Base-by-base conservation (phyloP, 257 asterid species). In the Solanum etuberosum region DNA sequence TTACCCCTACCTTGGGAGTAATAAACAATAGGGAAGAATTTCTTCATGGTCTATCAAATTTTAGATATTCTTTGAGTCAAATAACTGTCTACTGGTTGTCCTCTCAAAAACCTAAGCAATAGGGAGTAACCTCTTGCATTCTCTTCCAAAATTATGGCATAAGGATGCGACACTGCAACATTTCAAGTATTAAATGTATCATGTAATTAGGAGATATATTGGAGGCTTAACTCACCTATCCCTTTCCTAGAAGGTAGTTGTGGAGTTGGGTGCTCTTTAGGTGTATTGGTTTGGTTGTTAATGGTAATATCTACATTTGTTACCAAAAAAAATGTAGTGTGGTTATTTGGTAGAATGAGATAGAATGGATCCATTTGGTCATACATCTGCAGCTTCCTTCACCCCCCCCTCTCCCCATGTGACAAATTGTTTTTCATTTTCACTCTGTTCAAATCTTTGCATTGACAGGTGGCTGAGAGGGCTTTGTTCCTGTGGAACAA, bases 401-500 rank as follows among this genome's bases (percentile, higher is more conserved):
- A 25, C 43, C 65, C n/a, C 3, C 23, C 61, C 21, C 6, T 20
- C 43, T 43, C 20, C 46, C 25, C 23, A 7, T 15, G 23, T 23
- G 48, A 54, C 40, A 29, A 63, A 9, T 74, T 76, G 65, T 57
- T 82, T 85, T 88, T 85, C 87, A 86, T 31, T 84, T 67, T 87
- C 86, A 74, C 32, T 42, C 54, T 90, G 68, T 85, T 85, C 29
- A 57, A 81, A 46, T 72, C 73, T 89, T 54, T 83, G 88, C 83
- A 73, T 76, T 84, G 68, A 37, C 95, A 96, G 98, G 98, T 96
- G 74, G 98, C 98, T 4, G 98, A 96, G 91, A 90, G 98, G 91
- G 98, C 98, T 82, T 94, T 96, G 89, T 94, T 96, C 90, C 85
- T 96, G 74, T 96, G 98, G 98, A 96, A 96, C 94, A 96, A 96